Evolutionary conservation across 352 stramenopile genomes (phyloP), one percentile per base, ranked within the genome.

Genomic region (Phytophthora cactorum): DNA sequence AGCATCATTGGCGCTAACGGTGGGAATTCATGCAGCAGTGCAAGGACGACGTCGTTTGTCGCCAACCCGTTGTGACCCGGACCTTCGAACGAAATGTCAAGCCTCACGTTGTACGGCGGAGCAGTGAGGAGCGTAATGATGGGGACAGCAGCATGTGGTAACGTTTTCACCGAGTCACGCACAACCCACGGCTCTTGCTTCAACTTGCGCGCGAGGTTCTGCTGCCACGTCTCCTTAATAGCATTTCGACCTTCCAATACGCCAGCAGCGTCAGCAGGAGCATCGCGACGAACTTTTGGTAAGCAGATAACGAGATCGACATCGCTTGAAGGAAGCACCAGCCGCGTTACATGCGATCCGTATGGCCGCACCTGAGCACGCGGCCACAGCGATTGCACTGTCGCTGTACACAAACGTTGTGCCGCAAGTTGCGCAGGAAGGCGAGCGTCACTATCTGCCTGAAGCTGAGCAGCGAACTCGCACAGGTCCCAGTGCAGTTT

Each of bases 151-250:
- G 97, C 98, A 63, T 98, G 84, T n/a, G 97, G 95, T 28, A 99
- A 97, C 28, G 98, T 96, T 72, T 99, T 99, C 39, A 99, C 97
- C 28, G 96, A 98, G 59, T 97, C 88, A 9, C 78, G 81, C 22
- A 97, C 82, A 43, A 98, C 91, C 93, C 93, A 98, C 3, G 88
- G 82, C 54, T 98, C 95, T 67, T 91, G 86, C 15, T 96, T 96
- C 10, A 99, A 77, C 57, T 98, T 98, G 34, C 97, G 86, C 25
- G 96, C 93, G 11, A 99, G 82, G 32, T 99, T 93, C 72, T 99
- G 97, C 74, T 99, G 97, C 83, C 95, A 98, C 6, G 94, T 98
- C 70, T 99, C 97, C 68, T 99, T 99, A 66, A 99, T 99, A 14
- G 97, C 97, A 75, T 99, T 99, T 64, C 97, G 85, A 39, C 97